phyloP scores from a whole-genome alignment of 139 green algal species.

The Parachlorella kessleri region DNA sequence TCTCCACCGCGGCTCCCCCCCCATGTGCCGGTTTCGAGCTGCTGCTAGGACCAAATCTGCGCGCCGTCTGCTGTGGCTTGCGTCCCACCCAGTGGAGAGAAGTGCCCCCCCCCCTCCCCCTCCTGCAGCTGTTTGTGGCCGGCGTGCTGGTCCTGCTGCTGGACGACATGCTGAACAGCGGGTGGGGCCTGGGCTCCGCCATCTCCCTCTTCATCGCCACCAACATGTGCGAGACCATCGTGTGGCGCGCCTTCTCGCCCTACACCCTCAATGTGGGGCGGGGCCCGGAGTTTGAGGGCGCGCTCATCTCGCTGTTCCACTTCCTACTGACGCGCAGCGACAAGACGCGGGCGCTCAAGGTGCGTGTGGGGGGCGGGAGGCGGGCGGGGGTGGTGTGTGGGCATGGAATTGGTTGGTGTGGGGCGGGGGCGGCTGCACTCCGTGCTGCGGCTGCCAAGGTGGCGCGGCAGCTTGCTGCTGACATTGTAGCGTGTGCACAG shows the following conservation, averaged over 20 bases:
- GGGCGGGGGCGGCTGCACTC: too few species aligned
- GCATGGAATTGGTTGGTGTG: not conserved
- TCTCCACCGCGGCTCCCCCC: too few species aligned
- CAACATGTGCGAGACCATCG: conserved; percentile 99
- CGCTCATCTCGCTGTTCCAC: conserved; percentile 97
- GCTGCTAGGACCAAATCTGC: too few species aligned
- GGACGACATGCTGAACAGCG: conserved; percentile 98
- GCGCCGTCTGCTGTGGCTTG: too few species aligned
- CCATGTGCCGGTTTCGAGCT: too few species aligned
- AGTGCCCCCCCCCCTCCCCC: too few species aligned
- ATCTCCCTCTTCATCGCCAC: conserved; percentile 99
- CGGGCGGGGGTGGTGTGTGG: not conserved
- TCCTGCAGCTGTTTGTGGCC: conserved; percentile 94
- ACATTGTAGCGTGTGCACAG: too few species aligned
- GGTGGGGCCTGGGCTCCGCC: conserved; percentile 96
- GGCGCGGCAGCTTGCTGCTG: too few species aligned
- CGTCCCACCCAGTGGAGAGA: too few species aligned
- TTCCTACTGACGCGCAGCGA: conserved; percentile 93
- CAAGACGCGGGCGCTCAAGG: conserved; percentile 77
- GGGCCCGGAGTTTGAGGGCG: conserved; percentile 98
- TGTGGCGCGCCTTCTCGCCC: conserved; percentile 98
- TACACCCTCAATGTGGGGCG: conserved; percentile 66
- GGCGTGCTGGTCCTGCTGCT: conserved; percentile 99
- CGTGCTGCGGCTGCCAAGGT: too few species aligned
- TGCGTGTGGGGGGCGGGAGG: not conserved